phyloP scores from a whole-genome alignment of 352 stramenopile species.

The Phytophthora multivora region DNA sequence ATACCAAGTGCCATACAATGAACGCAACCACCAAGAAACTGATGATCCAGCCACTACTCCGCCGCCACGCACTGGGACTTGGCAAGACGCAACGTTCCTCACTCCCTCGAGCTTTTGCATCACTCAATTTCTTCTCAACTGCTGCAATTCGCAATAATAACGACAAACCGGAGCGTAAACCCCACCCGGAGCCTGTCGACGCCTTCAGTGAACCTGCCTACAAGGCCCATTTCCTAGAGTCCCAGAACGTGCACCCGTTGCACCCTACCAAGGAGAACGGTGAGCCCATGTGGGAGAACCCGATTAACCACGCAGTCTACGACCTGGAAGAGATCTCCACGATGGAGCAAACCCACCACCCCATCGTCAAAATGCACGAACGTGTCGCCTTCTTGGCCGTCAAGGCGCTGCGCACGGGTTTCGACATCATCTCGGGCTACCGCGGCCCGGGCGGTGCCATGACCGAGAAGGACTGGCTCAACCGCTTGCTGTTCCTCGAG shows the following conservation, averaged over 20 bases:
- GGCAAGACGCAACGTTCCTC: slow-evolving; percentile 10
- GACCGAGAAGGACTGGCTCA: slow-evolving; percentile 62
- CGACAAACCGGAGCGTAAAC: background rate
- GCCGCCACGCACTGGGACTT: slow-evolving; percentile 1
- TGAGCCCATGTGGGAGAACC: slow-evolving; percentile 37
- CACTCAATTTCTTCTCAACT: slow-evolving; percentile 23
- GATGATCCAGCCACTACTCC: slow-evolving; percentile 7
- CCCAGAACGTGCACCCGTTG: slow-evolving; percentile 23
- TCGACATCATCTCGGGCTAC: slow-evolving; percentile 31
- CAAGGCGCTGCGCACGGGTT: slow-evolving; percentile 45
- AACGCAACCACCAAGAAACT: slow-evolving; percentile 10
- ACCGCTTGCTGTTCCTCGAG: slow-evolving; percentile 26
- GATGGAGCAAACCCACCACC: slow-evolving; percentile 43
- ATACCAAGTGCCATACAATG: background rate
- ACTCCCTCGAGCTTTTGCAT: background rate
- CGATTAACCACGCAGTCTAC: slow-evolving; percentile 43
- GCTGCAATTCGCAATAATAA: background rate
- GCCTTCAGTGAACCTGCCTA: slow-evolving; percentile 27
- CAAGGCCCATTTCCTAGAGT: slow-evolving; percentile 36
- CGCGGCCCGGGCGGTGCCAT: slow-evolving; percentile 44
- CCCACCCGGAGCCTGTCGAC: slow-evolving; percentile 6
- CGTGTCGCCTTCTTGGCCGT: slow-evolving; percentile 43
- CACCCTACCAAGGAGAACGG: background rate
- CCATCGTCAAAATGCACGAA: too few relatives aligned
- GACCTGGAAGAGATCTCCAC: slow-evolving; percentile 33